Conservation (phyloP, 129 eudicot genomes). For the Flaveria robusta region DNA sequence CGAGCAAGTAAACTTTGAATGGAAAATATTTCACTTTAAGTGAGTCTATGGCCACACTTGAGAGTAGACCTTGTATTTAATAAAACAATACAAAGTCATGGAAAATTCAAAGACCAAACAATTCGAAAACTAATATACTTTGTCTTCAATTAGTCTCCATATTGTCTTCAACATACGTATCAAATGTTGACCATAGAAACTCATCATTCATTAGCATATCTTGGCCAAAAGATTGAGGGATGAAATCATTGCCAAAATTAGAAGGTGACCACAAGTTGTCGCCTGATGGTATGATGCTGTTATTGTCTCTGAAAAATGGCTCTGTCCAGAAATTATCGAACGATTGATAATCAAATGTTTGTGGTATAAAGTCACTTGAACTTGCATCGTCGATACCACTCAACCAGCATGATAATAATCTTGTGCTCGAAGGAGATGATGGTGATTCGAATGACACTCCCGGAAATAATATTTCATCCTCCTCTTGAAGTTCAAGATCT, state of each 20-base stretch:
- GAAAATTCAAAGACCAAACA: too few relatives aligned
- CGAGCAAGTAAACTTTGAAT: too few relatives aligned
- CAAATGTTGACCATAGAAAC: conserved; percentile 17
- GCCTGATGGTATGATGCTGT: background rate
- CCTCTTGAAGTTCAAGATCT: background rate
- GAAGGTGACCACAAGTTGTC: conserved; percentile 16
- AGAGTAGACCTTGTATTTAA: too few relatives aligned
- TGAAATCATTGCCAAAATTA: conserved; percentile 17
- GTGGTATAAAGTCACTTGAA: conserved; percentile 12
- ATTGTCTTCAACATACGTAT: conserved; percentile 15
- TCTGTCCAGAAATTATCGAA: conserved; percentile 20
- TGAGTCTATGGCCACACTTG: too few relatives aligned
- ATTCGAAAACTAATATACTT: too few relatives aligned
- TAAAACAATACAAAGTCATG: too few relatives aligned
- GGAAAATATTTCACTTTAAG: too few relatives aligned
- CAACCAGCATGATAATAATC: conserved; percentile 13
- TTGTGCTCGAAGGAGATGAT: background rate
- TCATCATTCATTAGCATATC: conserved; percentile 21
- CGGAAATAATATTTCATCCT: background rate
- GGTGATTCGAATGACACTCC: conserved; percentile 12
- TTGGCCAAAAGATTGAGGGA: conserved; percentile 11
- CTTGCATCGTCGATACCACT: conserved; percentile 11
- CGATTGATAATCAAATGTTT: background rate
- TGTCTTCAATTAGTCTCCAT: too few relatives aligned
- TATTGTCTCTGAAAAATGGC: conserved; percentile 6